These are phyloP conservation scores for Colletotrichum shisoi DNA, from an alignment of 2,329 filamentous ascomycete genomes.

Conservation along the genomic window DNA sequence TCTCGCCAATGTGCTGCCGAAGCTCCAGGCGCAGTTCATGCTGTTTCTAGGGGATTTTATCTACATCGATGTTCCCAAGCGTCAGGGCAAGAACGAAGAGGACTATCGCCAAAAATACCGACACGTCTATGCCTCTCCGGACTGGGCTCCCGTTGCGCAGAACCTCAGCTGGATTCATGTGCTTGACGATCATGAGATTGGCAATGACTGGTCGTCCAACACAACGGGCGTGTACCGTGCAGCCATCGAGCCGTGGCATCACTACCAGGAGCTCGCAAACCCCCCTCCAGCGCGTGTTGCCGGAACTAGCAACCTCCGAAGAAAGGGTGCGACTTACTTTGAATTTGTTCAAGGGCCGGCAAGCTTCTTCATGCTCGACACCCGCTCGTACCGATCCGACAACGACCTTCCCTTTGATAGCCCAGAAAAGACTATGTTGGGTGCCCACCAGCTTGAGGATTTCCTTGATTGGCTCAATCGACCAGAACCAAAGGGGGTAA, in stretches of 20 bases:
- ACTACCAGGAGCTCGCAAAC: constrained; percentile 87
- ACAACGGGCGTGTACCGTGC: constrained; percentile 80
- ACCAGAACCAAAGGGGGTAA: constrained; percentile 77
- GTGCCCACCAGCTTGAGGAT: constrained; percentile 77
- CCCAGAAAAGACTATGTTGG: constrained; percentile 85
- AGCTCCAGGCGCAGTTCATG: constrained; percentile 79
- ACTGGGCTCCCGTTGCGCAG: constrained; percentile 78
- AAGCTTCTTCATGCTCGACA: constrained; percentile 94
- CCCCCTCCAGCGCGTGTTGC: constrained; percentile 72
- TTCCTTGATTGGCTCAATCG: constrained; percentile 78
- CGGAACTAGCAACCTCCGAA: constrained; percentile 49
- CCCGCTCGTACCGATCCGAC: constrained; percentile 81
- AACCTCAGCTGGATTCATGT: constrained; percentile 98
- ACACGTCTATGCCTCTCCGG: constrained; percentile 93
- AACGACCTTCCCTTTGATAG: constrained; percentile 67
- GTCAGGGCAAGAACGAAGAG: constrained; percentile 74
- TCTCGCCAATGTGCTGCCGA: constrained; percentile 75
- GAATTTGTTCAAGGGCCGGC: constrained; percentile 89
- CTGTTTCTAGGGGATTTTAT: constrained; percentile 88
- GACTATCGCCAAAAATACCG: constrained; percentile 92
- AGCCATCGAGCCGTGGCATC: constrained; percentile 82
- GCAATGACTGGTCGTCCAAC: constrained; percentile 89
- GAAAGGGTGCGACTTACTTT: constrained; percentile 78
- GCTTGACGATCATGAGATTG: constrained; percentile 95
- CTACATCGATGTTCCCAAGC: constrained; percentile 85